A percentile compares a stretch with the other conserved stretches of the same genome.
Evolutionary conservation across 2,329 filamentous ascomycete species (phyloP).

Genomic region (Didymella lethalis): DNA sequence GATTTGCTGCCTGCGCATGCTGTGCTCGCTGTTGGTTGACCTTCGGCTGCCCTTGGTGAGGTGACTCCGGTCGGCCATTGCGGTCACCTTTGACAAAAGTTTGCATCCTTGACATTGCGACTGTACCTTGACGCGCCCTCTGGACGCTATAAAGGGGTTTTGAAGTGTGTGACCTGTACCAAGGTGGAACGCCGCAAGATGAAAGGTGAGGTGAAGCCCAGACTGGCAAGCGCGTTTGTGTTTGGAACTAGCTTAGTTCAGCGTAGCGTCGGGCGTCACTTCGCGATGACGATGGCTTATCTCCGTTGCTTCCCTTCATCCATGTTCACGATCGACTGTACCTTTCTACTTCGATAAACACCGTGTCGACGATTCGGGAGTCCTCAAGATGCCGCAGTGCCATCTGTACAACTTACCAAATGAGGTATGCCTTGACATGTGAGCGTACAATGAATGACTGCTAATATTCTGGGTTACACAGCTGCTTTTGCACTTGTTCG

Average conservation of each 20-base stretch:
- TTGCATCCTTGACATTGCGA: constrained; percentile 24
- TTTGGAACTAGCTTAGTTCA: constrained; percentile 28
- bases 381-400: constrained; percentile 36
- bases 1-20: constrained; percentile 30
- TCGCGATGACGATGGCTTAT: constrained; percentile 44
- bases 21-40: constrained; percentile 24
- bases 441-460: constrained; percentile 3
- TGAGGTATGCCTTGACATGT: constrained; percentile 36
- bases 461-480: constrained; percentile 31
- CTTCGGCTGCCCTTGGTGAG: constrained; percentile 3
- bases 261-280: constrained; percentile 10
- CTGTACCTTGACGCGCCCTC: not conserved
- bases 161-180: constrained; percentile 7
- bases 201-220: constrained; percentile 30
- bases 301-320: constrained; percentile 33
- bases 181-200: constrained; percentile 19
- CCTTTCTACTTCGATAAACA: not conserved
- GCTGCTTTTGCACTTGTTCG: constrained; percentile 56
- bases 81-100: constrained; percentile 29
- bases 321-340: constrained; percentile 7
- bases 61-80: constrained; percentile 11
- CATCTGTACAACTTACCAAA: constrained; percentile 50
- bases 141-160: not conserved
- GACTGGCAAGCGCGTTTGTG: constrained; percentile 39
- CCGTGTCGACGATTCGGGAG: not conserved